These are phyloP conservation scores for Pyropia yezoensis DNA, from an alignment of 23 red algal genomes.

Conservation along the genomic window DNA sequence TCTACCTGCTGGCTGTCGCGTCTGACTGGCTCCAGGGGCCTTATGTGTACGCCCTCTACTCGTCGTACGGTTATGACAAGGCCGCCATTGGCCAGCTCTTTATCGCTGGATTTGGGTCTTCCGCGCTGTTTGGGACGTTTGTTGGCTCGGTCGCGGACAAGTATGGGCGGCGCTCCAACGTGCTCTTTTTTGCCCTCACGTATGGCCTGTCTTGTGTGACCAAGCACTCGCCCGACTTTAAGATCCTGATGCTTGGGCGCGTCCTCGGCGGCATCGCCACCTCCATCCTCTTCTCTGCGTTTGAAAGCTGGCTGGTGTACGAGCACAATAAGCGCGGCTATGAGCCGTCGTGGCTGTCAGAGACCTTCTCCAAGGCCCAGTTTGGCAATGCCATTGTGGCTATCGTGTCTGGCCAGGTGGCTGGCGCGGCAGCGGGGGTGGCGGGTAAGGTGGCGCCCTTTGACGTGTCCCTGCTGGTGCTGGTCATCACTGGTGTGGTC, in stretches of 20 bases:
- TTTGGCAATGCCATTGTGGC: constrained; percentile 89
- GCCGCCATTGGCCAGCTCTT: constrained; percentile 83
- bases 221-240: constrained; percentile 82
- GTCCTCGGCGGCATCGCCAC: constrained; percentile 80
- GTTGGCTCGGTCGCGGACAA: constrained; percentile 84
- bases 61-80: constrained; percentile 88
- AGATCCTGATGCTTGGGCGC: constrained; percentile 71
- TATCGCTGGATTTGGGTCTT: constrained; percentile 89
- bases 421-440: constrained; percentile 38
- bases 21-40: constrained; percentile 98
- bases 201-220: constrained; percentile 88
- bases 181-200: constrained; percentile 42
- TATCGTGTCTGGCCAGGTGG: constrained; percentile 81
- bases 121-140: constrained; percentile 84
- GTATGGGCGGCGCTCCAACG: constrained; percentile 68
- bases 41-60: constrained; percentile 94
- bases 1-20: constrained; percentile 65
- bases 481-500: constrained; percentile 38
- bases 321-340: constrained; percentile 73
- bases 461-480: constrained; percentile 57
- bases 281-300: constrained; percentile 86
- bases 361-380: constrained; percentile 84
- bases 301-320: constrained; percentile 91
- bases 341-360: constrained; percentile 33
- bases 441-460: constrained; percentile 95